Percentiles rank a stretch among this genome's conserved stretches.
Conservation (phyloP, 345 rosid genomes). For the Salix arbutifolia region DNA sequence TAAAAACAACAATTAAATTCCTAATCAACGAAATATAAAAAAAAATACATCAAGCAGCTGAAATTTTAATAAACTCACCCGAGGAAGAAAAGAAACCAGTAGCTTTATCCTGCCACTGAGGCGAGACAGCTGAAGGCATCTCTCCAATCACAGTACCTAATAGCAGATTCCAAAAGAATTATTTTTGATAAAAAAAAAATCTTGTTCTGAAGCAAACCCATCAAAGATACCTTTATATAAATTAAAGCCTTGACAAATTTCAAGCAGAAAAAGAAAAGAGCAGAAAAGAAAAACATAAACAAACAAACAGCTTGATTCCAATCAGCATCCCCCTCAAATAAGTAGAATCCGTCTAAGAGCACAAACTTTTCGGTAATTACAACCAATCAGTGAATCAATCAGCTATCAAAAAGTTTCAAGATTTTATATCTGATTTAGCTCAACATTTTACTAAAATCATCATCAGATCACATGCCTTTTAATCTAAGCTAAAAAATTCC, state of each 20-base stretch:
- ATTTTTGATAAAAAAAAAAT: neutral
- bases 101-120: slow-evolving; percentile 86
- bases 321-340: neutral
- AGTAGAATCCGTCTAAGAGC: neutral
- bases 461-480: neutral
- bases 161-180: neutral
- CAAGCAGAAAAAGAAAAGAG: neutral
- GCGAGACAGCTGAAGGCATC: slow-evolving; percentile 75
- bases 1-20: slow-evolving; percentile 10
- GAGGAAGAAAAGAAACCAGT: slow-evolving; percentile 84
- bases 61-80: slow-evolving; percentile 50
- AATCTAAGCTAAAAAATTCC: neutral
- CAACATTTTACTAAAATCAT: neutral
- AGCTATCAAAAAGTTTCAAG: neutral
- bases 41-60: neutral
- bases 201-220: neutral
- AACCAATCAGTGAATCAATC: neutral
- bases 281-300: neutral
- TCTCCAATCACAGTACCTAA: slow-evolving; percentile 21
- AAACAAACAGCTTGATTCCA: neutral
- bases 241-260: neutral
- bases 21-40: neutral
- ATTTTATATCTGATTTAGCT: neutral
- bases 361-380: neutral
- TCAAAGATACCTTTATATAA: neutral